Percentiles rank a stretch among this genome's conserved stretches.
Evolutionary conservation across 371 early-diverging fungal species (phyloP).

Genomic region (Mucor mucedo): DNA sequence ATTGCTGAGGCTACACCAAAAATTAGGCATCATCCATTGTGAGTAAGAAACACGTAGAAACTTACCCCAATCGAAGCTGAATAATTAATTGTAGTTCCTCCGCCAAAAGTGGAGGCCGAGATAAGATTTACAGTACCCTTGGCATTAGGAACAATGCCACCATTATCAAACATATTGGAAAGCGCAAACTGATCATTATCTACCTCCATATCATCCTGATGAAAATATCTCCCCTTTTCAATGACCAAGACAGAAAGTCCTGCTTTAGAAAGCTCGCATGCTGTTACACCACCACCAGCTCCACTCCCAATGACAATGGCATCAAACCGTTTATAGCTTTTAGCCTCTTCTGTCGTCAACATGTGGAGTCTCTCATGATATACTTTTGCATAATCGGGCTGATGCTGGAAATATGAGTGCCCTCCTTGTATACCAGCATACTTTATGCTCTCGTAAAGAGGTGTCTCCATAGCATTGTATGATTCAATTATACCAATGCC

Average conservation of each 20-base stretch:
- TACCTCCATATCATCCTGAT: slow-evolving; percentile 54
- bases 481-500: neutral
- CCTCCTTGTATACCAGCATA: slow-evolving; percentile 10
- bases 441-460: slow-evolving; percentile 26
- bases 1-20: slow-evolving; percentile 10
- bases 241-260: slow-evolving; percentile 72
- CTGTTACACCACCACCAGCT: slow-evolving; percentile 69
- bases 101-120: slow-evolving; percentile 63
- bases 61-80: slow-evolving; percentile 61
- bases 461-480: slow-evolving; percentile 17
- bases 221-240: slow-evolving; percentile 66
- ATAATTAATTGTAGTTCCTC: slow-evolving; percentile 69
- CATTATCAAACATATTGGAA: slow-evolving; percentile 47
- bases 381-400: slow-evolving; percentile 22
- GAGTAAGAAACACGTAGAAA: neutral
- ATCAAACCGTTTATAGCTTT: slow-evolving; percentile 44
- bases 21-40: neutral
- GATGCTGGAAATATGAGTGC: slow-evolving; percentile 1
- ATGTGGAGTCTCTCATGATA: slow-evolving; percentile 34
- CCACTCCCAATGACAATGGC: slow-evolving; percentile 76
- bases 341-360: slow-evolving; percentile 34
- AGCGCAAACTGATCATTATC: slow-evolving; percentile 45
- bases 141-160: slow-evolving; percentile 30
- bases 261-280: slow-evolving; percentile 64
- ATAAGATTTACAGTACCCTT: slow-evolving; percentile 50